These are phyloP conservation scores for Chaetomium strumarium DNA, from an alignment of 2,329 filamentous ascomycete genomes.

Conservation along the genomic window DNA sequence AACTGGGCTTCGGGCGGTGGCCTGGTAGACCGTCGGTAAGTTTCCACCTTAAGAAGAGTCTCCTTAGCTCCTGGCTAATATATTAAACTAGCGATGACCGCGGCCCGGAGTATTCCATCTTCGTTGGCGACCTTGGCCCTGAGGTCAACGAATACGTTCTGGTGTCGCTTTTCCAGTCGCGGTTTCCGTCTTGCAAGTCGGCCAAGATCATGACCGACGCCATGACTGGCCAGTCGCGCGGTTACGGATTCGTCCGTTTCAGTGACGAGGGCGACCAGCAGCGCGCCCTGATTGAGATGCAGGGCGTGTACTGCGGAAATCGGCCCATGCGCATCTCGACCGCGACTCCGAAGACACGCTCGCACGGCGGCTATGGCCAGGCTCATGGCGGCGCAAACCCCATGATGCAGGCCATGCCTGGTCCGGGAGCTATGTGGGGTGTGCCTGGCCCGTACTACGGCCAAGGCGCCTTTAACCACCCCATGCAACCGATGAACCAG, in stretches of 20 bases:
- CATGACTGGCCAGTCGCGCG: constrained; percentile 93
- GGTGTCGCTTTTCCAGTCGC: constrained; percentile 92
- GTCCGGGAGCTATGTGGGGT: constrained; percentile 39
- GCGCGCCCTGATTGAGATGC: constrained; percentile 93
- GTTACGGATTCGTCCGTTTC: constrained; percentile 97
- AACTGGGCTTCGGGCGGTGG: constrained; percentile 99
- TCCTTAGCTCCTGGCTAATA: constrained; percentile 13
- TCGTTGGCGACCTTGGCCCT: constrained; percentile 93
- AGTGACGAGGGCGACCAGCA: constrained; percentile 94
- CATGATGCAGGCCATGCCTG: constrained; percentile 37
- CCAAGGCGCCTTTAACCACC: constrained; percentile 28
- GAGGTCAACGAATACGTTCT: constrained; percentile 99
- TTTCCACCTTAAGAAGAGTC: constrained; percentile 14
- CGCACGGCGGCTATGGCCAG: constrained; percentile 38
- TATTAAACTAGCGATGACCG: constrained; percentile 70
- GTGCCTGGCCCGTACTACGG: constrained; percentile 36
- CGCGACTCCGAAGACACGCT: constrained; percentile 88
- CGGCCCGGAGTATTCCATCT: constrained; percentile 93
- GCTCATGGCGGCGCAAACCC: constrained; percentile 33
- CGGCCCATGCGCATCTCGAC: constrained; percentile 98
- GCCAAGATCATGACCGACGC: constrained; percentile 99
- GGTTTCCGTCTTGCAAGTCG: constrained; percentile 96
- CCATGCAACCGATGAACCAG: constrained; percentile 73
- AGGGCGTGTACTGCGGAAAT: constrained; percentile 98
- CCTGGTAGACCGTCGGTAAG: constrained; percentile 81